Percentiles rank a stretch among this genome's conserved stretches.
phyloP scores from a whole-genome alignment of 1,139 yeast species.

The Diutina sp. region DNA sequence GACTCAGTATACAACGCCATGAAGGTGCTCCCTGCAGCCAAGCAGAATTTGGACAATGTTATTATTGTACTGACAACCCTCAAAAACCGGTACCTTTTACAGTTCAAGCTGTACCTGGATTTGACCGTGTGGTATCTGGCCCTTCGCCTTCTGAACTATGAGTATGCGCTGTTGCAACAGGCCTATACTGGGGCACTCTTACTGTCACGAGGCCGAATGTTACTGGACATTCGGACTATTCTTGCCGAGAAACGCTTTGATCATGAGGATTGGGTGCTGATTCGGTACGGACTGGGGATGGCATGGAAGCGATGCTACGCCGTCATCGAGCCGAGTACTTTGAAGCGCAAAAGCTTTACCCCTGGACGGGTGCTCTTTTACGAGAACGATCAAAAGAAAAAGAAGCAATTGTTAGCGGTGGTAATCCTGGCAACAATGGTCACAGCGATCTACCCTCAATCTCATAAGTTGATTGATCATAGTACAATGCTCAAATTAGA shows the following conservation, averaged over 20 bases:
- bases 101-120: conserved; percentile 49
- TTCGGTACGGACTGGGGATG: conserved; percentile 93
- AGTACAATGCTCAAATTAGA: conserved; percentile 84
- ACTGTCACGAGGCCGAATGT: conserved; percentile 74
- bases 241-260: conserved; percentile 74
- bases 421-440: conserved; percentile 59
- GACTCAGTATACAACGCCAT: conserved; percentile 82
- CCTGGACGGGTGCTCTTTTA: conserved; percentile 52
- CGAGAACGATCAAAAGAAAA: conserved; percentile 49
- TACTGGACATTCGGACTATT: conserved; percentile 77
- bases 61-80: conserved; percentile 82
- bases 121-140: conserved; percentile 68
- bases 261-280: conserved; percentile 92
- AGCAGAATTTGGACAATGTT: conserved; percentile 59
- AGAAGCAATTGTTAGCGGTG: conserved; percentile 71
- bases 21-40: conserved; percentile 45
- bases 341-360: conserved; percentile 28
- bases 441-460: conserved; percentile 90
- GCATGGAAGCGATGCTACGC: conserved; percentile 95
- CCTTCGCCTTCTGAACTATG: conserved; percentile 65
- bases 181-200: conserved; percentile 92
- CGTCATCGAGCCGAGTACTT: conserved; percentile 63
- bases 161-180: conserved; percentile 73
- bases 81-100: conserved; percentile 75
- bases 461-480: conserved; percentile 66